These are phyloP conservation scores for Tuber brumale DNA, from an alignment of 495 filamentous ascomycete species.

Conservation along the genomic window DNA sequence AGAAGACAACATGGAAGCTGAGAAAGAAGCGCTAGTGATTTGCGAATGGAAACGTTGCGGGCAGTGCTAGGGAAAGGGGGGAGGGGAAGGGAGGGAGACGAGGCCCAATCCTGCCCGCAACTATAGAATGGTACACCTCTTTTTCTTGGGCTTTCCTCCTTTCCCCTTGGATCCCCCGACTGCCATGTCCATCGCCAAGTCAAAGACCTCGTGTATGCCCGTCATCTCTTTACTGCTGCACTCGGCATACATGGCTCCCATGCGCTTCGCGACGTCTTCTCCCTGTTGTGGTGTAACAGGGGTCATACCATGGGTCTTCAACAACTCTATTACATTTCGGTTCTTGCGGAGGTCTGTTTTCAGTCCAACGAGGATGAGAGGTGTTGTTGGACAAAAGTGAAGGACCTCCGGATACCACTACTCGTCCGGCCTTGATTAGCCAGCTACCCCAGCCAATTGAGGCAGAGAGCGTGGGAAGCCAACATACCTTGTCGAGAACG, in stretches of 20 bases:
- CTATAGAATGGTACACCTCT: conserved; percentile 40
- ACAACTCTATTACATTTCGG: conserved; percentile 90
- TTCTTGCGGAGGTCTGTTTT: conserved; percentile 95
- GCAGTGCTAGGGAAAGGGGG: neutral
- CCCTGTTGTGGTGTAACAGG: conserved; percentile 91
- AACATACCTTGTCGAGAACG: conserved; percentile 89
- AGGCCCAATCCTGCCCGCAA: neutral
- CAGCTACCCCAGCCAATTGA: conserved; percentile 11
- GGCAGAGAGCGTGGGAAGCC: conserved; percentile 4
- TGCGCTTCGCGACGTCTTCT: conserved; percentile 73
- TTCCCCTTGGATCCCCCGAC: conserved; percentile 50
- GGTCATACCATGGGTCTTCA: conserved; percentile 93
- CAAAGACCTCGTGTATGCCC: conserved; percentile 92
- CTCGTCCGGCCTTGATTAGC: conserved; percentile 25
- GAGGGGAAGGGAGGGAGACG: too few species aligned
- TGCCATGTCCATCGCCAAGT: conserved; percentile 77
- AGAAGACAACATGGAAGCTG: neutral
- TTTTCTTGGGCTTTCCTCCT: conserved; percentile 38
- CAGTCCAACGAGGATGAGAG: conserved; percentile 86
- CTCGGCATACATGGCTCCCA: conserved; percentile 93
- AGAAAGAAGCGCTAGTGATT: neutral
- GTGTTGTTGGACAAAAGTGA: conserved; percentile 96
- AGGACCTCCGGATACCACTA: conserved; percentile 99
- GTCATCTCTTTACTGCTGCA: conserved; percentile 96
- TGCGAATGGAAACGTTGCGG: neutral